phyloP scores from a whole-genome alignment of 2,329 filamentous ascomycete species.

The Fusarium sp. region DNA sequence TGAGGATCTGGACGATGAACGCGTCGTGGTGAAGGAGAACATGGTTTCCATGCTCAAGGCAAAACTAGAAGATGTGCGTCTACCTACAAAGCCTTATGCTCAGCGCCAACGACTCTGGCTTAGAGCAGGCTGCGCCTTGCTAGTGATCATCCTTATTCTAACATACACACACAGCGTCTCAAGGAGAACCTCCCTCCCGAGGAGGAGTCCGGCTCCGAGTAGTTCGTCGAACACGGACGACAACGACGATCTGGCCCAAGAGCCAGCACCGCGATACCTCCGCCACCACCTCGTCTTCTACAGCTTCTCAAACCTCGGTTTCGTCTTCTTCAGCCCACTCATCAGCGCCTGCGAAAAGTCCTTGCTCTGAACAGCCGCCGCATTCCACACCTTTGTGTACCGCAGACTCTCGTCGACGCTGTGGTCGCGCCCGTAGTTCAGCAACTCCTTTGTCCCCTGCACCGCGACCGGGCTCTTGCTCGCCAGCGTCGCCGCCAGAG shows the following conservation, averaged over 20 bases:
- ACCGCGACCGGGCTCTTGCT: conserved; percentile 89
- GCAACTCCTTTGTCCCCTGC: conserved; percentile 86
- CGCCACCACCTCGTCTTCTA: conserved; percentile 52
- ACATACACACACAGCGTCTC: conserved; percentile 54
- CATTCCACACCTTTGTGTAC: conserved; percentile 92
- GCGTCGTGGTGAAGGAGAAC: conserved; percentile 79
- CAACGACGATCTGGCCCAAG: background rate
- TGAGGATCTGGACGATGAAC: conserved; percentile 83
- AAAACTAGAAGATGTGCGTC: conserved; percentile 74
- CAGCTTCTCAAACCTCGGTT: conserved; percentile 86
- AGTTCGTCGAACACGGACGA: conserved; percentile 25
- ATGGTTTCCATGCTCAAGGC: conserved; percentile 77
- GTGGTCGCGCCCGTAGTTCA: conserved; percentile 86
- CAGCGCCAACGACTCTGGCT: background rate
- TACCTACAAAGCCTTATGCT: background rate
- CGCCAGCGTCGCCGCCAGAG: conserved; percentile 75
- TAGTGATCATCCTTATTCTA: conserved; percentile 9
- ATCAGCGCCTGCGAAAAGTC: conserved; percentile 82
- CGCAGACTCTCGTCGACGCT: conserved; percentile 80
- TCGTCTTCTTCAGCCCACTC: conserved; percentile 82
- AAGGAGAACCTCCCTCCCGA: conserved; percentile 64
- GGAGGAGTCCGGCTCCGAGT: conserved; percentile 66
- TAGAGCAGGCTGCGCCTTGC: background rate
- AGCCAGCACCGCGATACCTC: background rate
- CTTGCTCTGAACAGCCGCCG: conserved; percentile 81